These are phyloP conservation scores for Zymoseptoria tritici DNA, from an alignment of 2,329 filamentous ascomycete species.

Conservation along the genomic window DNA sequence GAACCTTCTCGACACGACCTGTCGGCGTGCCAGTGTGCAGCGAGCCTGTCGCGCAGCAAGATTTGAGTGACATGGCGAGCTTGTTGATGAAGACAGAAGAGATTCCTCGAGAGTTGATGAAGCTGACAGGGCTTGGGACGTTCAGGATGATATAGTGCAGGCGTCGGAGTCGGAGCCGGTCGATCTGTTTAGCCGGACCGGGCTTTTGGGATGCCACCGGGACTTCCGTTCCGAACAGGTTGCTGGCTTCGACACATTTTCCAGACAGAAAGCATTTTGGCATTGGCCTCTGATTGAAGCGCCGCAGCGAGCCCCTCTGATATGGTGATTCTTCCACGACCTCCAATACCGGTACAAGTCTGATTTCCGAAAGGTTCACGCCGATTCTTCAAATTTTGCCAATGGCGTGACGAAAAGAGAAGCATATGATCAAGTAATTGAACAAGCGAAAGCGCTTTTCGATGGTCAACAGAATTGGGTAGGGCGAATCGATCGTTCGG, in stretches of 20 bases:
- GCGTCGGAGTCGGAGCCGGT: neutral
- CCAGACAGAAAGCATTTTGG: neutral
- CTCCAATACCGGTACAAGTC: neutral
- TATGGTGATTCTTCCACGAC: neutral
- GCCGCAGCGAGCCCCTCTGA: neutral
- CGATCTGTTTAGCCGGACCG: neutral
- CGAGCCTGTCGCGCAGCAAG: slow-evolving; percentile 33
- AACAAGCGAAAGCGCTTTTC: slow-evolving; percentile 62
- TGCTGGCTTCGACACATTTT: neutral
- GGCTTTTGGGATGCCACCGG: neutral
- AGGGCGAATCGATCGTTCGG: slow-evolving; percentile 20
- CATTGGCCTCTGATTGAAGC: neutral
- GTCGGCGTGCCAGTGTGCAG: slow-evolving; percentile 30
- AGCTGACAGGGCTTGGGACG: neutral
- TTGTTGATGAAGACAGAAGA: neutral
- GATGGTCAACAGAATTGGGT: slow-evolving; percentile 75
- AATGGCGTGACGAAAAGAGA: slow-evolving; percentile 60
- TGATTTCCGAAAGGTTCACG: slow-evolving; percentile 53
- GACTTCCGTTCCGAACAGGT: neutral
- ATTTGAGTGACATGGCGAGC: slow-evolving; percentile 20
- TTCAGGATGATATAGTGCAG: neutral
- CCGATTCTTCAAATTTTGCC: slow-evolving; percentile 68
- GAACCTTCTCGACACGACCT: slow-evolving; percentile 29
- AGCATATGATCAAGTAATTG: slow-evolving; percentile 65
- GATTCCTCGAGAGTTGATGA: neutral